Evolutionary conservation across 2,329 filamentous ascomycete species (phyloP).

Genomic region (Bipolaris sorokiniana): DNA sequence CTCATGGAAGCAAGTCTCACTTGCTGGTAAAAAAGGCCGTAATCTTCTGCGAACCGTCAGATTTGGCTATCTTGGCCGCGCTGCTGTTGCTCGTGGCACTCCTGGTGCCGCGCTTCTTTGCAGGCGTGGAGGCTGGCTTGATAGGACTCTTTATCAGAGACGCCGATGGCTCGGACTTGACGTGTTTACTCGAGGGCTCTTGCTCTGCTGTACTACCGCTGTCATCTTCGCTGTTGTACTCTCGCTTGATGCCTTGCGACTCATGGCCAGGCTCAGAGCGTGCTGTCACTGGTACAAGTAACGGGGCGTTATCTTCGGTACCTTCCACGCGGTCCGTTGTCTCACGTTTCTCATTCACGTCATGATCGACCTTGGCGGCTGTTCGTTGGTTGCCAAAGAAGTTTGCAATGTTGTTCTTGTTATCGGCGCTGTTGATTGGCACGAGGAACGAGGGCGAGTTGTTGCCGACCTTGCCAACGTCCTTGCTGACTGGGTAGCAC

Average conservation of each 20-base stretch:
- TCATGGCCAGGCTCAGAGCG: slow-evolving; percentile 18
- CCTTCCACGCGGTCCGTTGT: slow-evolving; percentile 53
- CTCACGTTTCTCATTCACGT: slow-evolving; percentile 49
- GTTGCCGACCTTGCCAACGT: slow-evolving; percentile 93
- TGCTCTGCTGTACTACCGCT: slow-evolving; percentile 38
- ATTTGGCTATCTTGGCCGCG: slow-evolving; percentile 53
- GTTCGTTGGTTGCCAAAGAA: slow-evolving; percentile 74
- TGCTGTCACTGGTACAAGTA: slow-evolving; percentile 48
- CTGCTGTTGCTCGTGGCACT: slow-evolving; percentile 65
- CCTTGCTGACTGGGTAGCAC: slow-evolving; percentile 83
- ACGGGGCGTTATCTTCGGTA: slow-evolving; percentile 60
- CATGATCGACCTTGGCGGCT: slow-evolving; percentile 45
- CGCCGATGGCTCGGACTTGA: slow-evolving; percentile 22
- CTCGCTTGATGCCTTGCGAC: slow-evolving; percentile 56
- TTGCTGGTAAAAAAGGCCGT: slow-evolving; percentile 63
- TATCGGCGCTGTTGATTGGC: slow-evolving; percentile 81
- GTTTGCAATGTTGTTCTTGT: slow-evolving; percentile 92
- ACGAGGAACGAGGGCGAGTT: slow-evolving; percentile 84
- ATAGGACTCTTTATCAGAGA: slow-evolving; percentile 35
- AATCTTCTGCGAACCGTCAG: slow-evolving; percentile 62
- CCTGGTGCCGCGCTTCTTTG: slow-evolving; percentile 54
- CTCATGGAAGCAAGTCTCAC: slow-evolving; percentile 32
- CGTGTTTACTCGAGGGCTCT: slow-evolving; percentile 50
- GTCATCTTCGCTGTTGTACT: slow-evolving; percentile 49
- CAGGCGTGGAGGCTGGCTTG: slow-evolving; percentile 28